These are phyloP conservation scores for Monosporozyma solicola DNA, from an alignment of 805 yeast genomes.

Conservation along the genomic window DNA sequence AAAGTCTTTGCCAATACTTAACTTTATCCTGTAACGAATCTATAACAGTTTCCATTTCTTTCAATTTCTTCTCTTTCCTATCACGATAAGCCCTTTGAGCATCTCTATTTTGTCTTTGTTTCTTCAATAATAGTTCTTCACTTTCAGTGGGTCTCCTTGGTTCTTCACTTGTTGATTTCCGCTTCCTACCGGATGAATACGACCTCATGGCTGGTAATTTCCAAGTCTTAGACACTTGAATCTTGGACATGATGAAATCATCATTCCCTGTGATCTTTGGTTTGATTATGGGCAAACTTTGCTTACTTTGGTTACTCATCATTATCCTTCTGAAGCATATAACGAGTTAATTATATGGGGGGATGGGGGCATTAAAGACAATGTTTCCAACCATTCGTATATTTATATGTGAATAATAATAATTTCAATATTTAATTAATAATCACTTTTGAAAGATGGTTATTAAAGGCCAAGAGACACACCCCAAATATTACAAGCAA, in stretches of 20 bases:
- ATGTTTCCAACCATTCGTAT: no score
- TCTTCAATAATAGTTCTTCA: conserved; percentile 35
- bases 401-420: no score
- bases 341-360: neutral
- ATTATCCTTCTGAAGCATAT: neutral
- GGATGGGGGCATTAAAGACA: no score
- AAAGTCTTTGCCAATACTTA: neutral
- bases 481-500: no score
- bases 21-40: conserved; percentile 10
- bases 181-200: neutral
- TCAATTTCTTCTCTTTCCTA: conserved; percentile 72
- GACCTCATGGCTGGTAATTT: conserved; percentile 12
- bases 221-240: conserved; percentile 14
- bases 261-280: conserved; percentile 1
- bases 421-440: no score
- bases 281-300: neutral
- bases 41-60: conserved; percentile 53
- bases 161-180: neutral
- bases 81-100: conserved; percentile 90
- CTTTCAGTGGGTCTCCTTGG: conserved; percentile 49
- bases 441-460: no score
- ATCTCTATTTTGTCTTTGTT: conserved; percentile 86
- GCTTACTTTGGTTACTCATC: neutral
- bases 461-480: no score
- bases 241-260: conserved; percentile 4